phyloP scores from a whole-genome alignment of 345 rosid genomes.

The Tarenaya hassleriana region DNA sequence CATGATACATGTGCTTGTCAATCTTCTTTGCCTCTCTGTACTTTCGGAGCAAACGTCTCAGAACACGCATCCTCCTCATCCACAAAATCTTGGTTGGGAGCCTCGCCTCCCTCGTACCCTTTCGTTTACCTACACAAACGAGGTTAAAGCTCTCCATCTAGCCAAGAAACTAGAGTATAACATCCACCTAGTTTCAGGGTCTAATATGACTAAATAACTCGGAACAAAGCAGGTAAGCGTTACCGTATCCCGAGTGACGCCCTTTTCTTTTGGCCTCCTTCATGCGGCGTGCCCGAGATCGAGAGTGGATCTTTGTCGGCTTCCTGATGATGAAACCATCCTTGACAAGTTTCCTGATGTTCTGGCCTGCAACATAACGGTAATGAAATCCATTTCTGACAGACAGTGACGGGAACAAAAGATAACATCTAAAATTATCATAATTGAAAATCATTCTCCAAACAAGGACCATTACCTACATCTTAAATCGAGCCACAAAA shows the following conservation, averaged over 20 bases:
- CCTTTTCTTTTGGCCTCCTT: conserved; percentile 94
- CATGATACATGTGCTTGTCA: conserved; percentile 85
- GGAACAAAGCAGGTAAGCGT: no score
- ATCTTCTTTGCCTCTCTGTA: conserved; percentile 75
- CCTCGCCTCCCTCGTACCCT: conserved; percentile 36
- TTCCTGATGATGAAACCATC: conserved; percentile 97
- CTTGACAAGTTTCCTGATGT: conserved; percentile 90
- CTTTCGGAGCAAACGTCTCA: conserved; percentile 34
- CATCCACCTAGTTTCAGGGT: no score
- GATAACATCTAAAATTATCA: no score
- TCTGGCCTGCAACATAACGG: conserved; percentile 41
- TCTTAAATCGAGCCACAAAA: no score
- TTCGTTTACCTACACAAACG: conserved; percentile 21
- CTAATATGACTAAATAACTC: no score
- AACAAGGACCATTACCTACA: no score
- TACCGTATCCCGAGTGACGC: conserved; percentile 96
- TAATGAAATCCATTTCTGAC: no score
- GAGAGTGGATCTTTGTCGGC: conserved; percentile 96
- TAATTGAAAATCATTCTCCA: no score
- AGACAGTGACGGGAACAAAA: no score
- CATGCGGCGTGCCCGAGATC: conserved; percentile 89
- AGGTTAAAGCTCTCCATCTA: neutral
- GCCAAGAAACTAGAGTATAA: no score
- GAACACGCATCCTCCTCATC: conserved; percentile 70
- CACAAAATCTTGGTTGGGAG: conserved; percentile 32